phyloP scores from a whole-genome alignment of 352 stramenopile genomes.

The Elongisporangium anandrum region DNA sequence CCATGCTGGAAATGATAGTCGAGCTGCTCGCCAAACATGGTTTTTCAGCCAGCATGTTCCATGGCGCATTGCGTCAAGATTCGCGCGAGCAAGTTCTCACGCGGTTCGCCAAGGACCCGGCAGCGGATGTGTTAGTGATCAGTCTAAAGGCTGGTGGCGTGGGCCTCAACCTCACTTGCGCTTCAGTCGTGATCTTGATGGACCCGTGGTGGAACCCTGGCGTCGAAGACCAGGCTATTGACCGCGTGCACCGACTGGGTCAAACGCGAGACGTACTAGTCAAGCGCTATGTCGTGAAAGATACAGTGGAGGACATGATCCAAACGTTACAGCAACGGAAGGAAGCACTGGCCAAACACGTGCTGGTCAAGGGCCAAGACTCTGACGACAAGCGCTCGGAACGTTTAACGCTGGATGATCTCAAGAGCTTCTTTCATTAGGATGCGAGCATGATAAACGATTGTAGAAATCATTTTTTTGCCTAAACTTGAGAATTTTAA shows the following conservation, averaged over 20 bases:
- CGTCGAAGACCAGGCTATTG: conserved; percentile 93
- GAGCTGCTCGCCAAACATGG: conserved; percentile 38
- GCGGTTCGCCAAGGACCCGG: conserved; percentile 51
- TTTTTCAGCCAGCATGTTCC: conserved; percentile 64
- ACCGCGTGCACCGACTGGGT: conserved; percentile 88
- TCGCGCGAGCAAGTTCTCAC: conserved; percentile 63
- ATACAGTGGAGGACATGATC: conserved; percentile 92
- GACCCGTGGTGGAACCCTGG: conserved; percentile 94
- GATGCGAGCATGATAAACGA: background rate
- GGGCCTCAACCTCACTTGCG: conserved; percentile 88
- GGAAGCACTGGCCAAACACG: conserved; percentile 76
- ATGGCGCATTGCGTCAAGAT: conserved; percentile 68
- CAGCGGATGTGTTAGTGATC: conserved; percentile 78
- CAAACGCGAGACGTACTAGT: conserved; percentile 84
- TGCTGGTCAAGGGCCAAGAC: conserved; percentile 57
- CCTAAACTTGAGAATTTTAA: too few species aligned
- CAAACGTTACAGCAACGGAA: conserved; percentile 89
- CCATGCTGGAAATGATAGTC: conserved; percentile 84
- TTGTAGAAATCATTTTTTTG: conserved; percentile 2
- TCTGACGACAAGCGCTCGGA: conserved; percentile 34
- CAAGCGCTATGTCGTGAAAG: conserved; percentile 84
- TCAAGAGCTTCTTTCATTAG: conserved; percentile 67
- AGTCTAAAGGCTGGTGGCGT: conserved; percentile 88
- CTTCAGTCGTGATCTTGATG: conserved; percentile 86
- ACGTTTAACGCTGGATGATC: conserved; percentile 59